Base-by-base conservation (phyloP, 805 yeast species). In the Scheffersomyces ergatensis region DNA sequence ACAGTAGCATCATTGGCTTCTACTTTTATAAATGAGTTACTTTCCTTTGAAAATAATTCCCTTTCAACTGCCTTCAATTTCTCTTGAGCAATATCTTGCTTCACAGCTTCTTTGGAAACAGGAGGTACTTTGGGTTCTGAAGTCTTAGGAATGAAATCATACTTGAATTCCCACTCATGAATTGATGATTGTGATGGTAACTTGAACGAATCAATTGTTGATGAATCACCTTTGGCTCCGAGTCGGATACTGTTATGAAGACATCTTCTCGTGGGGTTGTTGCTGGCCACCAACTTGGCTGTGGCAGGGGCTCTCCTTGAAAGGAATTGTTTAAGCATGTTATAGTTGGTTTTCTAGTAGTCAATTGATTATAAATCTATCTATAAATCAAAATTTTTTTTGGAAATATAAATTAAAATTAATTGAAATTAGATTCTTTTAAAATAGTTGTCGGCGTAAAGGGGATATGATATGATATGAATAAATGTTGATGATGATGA, bases 191-290 rank as follows among this genome's bases (percentile, higher is more conserved):
- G 68, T 34, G 74, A 57, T 13, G 82, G 82, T 32, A 77, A 62
- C 49, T 67, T 74, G 60, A 63, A 78, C 33, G 72, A 74, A 54
- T 81, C 86, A 46, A 80, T 80, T 30, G 78, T 74, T 7, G 84
- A 78, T 4, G 61, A 40, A 49, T 80, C 85, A 37, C 80, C 80
- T 53, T 80, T 80, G 26, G 80, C 78, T 15, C 20, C 15, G 13
- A 36, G 11, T 3, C 31, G 3, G 5, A 34, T 15, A 21, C 24
- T 21, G 9, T 21, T 6, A 21, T 21, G 24, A 21, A 21, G 6
- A 21, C 9, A 21, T 21, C 24, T 21, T 21, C 24, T 21, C 9
- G 24, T 21, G 24, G 9, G 9, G 9, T 21, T 21, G 9, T 6
- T 21, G 24, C 9, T 21, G 9, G 24, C 24, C 24, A 9, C 24